Base-by-base conservation (phyloP, 345 rosid genomes). In the Eucalyptus melliodora region DNA sequence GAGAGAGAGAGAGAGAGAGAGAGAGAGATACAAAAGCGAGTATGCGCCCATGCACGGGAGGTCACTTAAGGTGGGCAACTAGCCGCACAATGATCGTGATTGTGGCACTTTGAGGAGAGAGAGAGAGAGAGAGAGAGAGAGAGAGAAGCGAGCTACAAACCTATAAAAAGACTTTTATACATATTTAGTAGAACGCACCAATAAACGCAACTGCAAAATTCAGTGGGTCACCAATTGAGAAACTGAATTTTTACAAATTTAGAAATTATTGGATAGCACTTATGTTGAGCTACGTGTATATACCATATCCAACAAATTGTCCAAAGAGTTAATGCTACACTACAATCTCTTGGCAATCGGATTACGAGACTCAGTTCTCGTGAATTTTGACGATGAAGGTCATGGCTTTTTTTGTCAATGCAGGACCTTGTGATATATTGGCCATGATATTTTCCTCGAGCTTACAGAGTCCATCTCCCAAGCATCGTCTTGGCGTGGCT, bases 311-410 rank as follows among this genome's bases (percentile, higher is more conserved):
- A 62, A 62, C 14, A 27, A 60, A 62, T 30, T 27, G 69, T 62
- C 69, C 69, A 62, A 30, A 62, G 69, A 30, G 31, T 62, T 12
- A 62, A 62, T 55, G 26, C 26, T 19, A 55, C 59, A 55, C 21
- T 2, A 21, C 59, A 19, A 19, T 21, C 24, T 55, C 59, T 21
- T 19, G 59, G 59, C 59, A 55, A 55, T 21, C 26, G 59, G 59
- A 55, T 55, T 55, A 55, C 59, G 5, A 55, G 65, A 59, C 30
- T 47, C 91, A 94, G 81, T 93, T 89, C 45, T 94, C 94, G 87
- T 94, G 95, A 90, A 94, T 93, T 91, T 92, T 92, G 72, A 93
- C 94, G 17, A 95, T 96, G 92, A 94, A 95, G 62, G 89, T 94
- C 15, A 95, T 47, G 72, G 92, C 94, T 50, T 89, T 88, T 94